These are phyloP conservation scores for Grosmannia huntii DNA, from an alignment of 2,329 filamentous ascomycete species.

Conservation along the genomic window DNA sequence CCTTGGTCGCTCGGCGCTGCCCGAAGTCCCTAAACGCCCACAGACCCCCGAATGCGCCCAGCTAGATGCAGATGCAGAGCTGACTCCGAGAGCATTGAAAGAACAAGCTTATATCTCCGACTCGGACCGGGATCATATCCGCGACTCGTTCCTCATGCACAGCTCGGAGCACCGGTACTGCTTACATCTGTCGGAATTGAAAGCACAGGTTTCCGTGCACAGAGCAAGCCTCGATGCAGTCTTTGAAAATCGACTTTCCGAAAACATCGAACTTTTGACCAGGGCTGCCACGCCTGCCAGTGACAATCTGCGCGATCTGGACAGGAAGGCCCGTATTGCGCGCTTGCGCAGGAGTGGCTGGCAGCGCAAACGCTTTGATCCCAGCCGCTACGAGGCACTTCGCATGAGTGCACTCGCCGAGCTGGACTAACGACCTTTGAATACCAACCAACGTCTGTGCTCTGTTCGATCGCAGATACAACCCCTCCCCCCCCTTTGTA, in stretches of 20 bases:
- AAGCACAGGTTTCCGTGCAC: slow-evolving; percentile 35
- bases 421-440: slow-evolving; percentile 19
- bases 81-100: slow-evolving; percentile 7
- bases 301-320: slow-evolving; percentile 25
- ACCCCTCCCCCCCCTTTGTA: background rate
- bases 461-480: background rate
- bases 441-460: background rate
- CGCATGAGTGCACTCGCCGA: slow-evolving; percentile 39
- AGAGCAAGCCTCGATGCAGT: slow-evolving; percentile 31
- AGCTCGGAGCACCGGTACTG: slow-evolving; percentile 36
- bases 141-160: slow-evolving; percentile 24
- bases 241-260: slow-evolving; percentile 16
- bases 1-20: slow-evolving; percentile 15
- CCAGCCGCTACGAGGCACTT: slow-evolving; percentile 37
- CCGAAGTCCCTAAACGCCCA: slow-evolving; percentile 14
- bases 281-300: slow-evolving; percentile 13
- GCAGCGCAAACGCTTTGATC: slow-evolving; percentile 43
- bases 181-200: slow-evolving; percentile 33
- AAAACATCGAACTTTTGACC: background rate
- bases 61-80: slow-evolving; percentile 9
- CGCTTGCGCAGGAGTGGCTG: slow-evolving; percentile 40
- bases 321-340: slow-evolving; percentile 39
- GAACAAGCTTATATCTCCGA: background rate
- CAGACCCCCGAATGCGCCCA: slow-evolving; percentile 1
- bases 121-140: slow-evolving; percentile 3